These are phyloP conservation scores for Vachellia collinsii DNA, from an alignment of 306 rosid genomes.

Conservation along the genomic window DNA sequence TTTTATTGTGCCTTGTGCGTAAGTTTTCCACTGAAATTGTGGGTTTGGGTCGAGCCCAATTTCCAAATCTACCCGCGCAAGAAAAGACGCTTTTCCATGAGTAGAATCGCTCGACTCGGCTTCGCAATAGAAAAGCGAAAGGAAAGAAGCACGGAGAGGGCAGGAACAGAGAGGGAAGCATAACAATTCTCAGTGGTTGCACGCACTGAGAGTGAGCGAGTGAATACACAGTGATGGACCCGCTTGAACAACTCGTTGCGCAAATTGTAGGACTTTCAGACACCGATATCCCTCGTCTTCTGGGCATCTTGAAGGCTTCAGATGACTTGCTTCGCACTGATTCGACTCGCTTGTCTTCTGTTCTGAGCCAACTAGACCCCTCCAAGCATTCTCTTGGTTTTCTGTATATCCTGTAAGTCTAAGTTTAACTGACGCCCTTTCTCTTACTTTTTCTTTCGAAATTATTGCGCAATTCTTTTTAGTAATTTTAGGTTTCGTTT, in stretches of 20 bases:
- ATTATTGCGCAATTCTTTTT: neutral
- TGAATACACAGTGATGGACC: constrained; percentile 11
- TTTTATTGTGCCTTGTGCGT: no score
- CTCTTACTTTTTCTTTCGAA: neutral
- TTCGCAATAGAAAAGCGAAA: neutral
- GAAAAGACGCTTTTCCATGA: neutral
- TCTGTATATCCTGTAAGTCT: constrained; percentile 69
- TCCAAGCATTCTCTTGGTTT: constrained; percentile 72
- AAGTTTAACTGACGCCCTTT: neutral
- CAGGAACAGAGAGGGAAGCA: constrained; percentile 1
- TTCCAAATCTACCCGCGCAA: neutral
- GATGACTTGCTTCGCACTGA: constrained; percentile 66
- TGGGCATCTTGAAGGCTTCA: constrained; percentile 59
- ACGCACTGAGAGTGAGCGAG: constrained; percentile 21
- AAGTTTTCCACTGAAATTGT: neutral
- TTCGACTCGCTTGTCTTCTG: constrained; percentile 54
- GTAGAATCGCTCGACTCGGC: constrained; percentile 1
- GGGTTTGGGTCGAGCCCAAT: neutral
- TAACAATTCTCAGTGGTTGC: neutral
- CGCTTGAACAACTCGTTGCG: constrained; percentile 36
- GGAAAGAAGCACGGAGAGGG: neutral
- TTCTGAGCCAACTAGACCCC: constrained; percentile 73
- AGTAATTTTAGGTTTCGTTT: neutral
- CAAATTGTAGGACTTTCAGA: constrained; percentile 66
- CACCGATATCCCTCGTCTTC: constrained; percentile 60